Conservation (phyloP, 2,329 filamentous ascomycete genomes). For the Keithomyces neogunnii region DNA sequence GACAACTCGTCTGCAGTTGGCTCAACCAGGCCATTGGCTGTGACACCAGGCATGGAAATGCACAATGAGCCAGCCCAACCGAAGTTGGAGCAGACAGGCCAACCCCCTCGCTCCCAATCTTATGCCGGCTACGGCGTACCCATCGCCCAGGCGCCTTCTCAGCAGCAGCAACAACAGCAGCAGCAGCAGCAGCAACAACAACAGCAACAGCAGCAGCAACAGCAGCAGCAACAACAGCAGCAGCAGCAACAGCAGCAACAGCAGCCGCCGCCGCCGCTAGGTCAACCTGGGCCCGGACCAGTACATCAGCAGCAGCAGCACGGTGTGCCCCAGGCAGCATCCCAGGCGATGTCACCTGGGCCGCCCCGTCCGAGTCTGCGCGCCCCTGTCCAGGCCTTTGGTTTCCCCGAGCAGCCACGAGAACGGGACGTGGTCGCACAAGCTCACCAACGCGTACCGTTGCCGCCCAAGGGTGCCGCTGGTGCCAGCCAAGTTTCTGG, state of each 20-base stretch:
- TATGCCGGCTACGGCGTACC: constrained; percentile 37
- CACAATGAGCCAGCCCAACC: constrained; percentile 34
- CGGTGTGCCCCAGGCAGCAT: constrained; percentile 25
- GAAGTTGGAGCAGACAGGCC: constrained; percentile 34
- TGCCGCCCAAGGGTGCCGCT: constrained; percentile 1
- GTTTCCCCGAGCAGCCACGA: constrained; percentile 32
- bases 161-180: constrained; percentile 18
- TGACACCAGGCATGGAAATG: constrained; percentile 35
- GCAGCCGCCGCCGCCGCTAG: constrained; percentile 24
- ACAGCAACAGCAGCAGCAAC: constrained; percentile 15
- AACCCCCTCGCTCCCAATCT: constrained; percentile 25
- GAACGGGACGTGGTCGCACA: constrained; percentile 8
- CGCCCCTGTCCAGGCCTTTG: constrained; percentile 32
- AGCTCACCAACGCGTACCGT: constrained; percentile 6
- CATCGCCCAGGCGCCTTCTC: constrained; percentile 33
- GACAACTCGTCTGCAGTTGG: constrained; percentile 25
- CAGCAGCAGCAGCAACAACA: constrained; percentile 1
- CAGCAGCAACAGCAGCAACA: background rate
- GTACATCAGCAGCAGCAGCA: constrained; percentile 21
- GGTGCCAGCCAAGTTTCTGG: constrained; percentile 5
- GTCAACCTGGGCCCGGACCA: constrained; percentile 26
- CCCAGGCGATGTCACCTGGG: constrained; percentile 39
- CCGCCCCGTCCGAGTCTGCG: constrained; percentile 28
- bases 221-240: constrained; percentile 12
- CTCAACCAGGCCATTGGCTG: constrained; percentile 34